A percentile compares a stretch with the other conserved stretches of the same genome.
phyloP scores from a whole-genome alignment of 2,329 filamentous ascomycete species.

The Colletotrichum orchidophilum region DNA sequence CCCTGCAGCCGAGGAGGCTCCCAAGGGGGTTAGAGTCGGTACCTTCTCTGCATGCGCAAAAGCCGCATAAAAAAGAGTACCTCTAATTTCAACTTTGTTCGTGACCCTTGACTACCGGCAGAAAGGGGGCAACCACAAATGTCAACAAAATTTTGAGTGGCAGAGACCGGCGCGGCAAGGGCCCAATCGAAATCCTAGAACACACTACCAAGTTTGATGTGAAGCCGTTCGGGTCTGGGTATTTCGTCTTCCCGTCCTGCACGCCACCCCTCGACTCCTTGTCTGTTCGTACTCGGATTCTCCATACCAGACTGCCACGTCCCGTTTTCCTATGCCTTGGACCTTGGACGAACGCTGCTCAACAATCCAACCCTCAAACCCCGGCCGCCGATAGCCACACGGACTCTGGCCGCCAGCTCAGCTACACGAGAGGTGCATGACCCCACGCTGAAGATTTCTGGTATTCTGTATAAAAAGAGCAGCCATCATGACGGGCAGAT shows the following conservation, averaged over 20 bases:
- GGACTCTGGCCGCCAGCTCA: slow-evolving; percentile 12
- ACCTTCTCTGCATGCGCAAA: not conserved
- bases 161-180: not conserved
- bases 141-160: slow-evolving; percentile 32
- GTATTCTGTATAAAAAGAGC: slow-evolving; percentile 19
- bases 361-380: slow-evolving; percentile 8
- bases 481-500: slow-evolving; percentile 47
- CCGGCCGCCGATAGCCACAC: slow-evolving; percentile 15
- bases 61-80: not conserved
- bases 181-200: slow-evolving; percentile 21
- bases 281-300: slow-evolving; percentile 28
- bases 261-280: slow-evolving; percentile 20
- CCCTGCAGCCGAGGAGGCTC: slow-evolving; percentile 16
- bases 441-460: slow-evolving; percentile 20
- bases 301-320: slow-evolving; percentile 12
- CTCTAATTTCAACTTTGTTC: slow-evolving; percentile 18
- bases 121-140: slow-evolving; percentile 32
- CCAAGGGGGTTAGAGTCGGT: slow-evolving; percentile 8
- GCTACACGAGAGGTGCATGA: slow-evolving; percentile 34
- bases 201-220: slow-evolving; percentile 24
- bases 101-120: slow-evolving; percentile 33
- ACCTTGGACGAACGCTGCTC: slow-evolving; percentile 5
- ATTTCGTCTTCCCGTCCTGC: slow-evolving; percentile 11
- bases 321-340: slow-evolving; percentile 5
- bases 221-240: slow-evolving; percentile 11